phyloP scores from a whole-genome alignment of 2,329 filamentous ascomycete genomes.

The Alternaria metachromatica region DNA sequence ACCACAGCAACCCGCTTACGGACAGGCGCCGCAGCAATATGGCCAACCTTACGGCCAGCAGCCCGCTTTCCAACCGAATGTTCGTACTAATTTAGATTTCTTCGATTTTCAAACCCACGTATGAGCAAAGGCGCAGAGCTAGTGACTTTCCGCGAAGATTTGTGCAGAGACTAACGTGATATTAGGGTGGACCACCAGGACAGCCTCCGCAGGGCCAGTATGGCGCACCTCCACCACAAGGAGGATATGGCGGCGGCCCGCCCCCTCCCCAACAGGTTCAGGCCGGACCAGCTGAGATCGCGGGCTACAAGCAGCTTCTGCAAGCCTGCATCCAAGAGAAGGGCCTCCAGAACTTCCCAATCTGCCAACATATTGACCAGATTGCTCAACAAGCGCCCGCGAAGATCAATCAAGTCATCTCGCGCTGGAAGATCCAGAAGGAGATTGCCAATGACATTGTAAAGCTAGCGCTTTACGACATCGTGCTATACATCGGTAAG shows the following conservation, averaged over 20 bases:
- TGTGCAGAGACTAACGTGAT: constrained; percentile 19
- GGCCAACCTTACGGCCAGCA: constrained; percentile 44
- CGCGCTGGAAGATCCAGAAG: constrained; percentile 63
- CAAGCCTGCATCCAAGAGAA: constrained; percentile 66
- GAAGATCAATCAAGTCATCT: constrained; percentile 63
- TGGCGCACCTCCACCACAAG: constrained; percentile 38
- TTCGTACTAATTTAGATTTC: constrained; percentile 20
- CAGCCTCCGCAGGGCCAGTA: constrained; percentile 46
- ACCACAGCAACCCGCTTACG: constrained; percentile 25
- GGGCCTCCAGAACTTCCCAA: constrained; percentile 63
- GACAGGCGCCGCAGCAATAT: constrained; percentile 43
- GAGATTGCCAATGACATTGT: constrained; percentile 70
- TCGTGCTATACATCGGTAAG: constrained; percentile 64
- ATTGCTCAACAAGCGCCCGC: constrained; percentile 58
- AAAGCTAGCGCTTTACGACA: constrained; percentile 67
- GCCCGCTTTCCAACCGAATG: constrained; percentile 25
- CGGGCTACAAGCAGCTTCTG: constrained; percentile 64
- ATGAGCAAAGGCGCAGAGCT: constrained; percentile 26
- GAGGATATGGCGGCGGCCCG: constrained; percentile 43
- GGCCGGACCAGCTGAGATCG: constrained; percentile 58
- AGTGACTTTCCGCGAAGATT: background rate
- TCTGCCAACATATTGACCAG: constrained; percentile 58
- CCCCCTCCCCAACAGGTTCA: constrained; percentile 48
- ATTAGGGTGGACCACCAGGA: constrained; percentile 31
- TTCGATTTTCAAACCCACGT: background rate